phyloP scores from a whole-genome alignment of 805 yeast genomes.

The Pichia californica region DNA sequence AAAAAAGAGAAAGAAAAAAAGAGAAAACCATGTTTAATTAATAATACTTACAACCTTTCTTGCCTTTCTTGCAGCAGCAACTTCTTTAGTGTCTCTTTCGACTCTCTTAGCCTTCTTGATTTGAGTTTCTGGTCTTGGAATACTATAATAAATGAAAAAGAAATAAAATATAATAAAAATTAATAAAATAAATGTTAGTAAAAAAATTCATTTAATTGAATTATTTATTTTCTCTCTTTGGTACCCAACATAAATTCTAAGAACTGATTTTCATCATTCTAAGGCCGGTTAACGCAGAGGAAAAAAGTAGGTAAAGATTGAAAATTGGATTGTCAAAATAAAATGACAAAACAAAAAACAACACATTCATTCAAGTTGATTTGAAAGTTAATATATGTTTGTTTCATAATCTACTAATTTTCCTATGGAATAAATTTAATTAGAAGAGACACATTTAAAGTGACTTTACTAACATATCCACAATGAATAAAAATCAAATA shows the following conservation, averaged over 20 bases:
- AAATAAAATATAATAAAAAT: not conserved
- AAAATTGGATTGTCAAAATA: constrained; percentile 6
- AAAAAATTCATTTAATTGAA: too few relatives aligned
- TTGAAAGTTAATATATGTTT: not conserved
- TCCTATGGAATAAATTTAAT: constrained; percentile 31
- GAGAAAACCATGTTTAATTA: not conserved
- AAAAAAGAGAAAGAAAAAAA: not conserved
- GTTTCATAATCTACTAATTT: constrained; percentile 15
- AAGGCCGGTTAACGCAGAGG: constrained; percentile 27
- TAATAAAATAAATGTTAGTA: not conserved
- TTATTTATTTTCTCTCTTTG: constrained; percentile 9
- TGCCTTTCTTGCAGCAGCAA: constrained; percentile 73
- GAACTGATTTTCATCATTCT: constrained; percentile 31
- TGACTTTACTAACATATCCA: constrained; percentile 4
- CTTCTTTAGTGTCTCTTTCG: constrained; percentile 69
- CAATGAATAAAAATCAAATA: constrained; percentile 10
- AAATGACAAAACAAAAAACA: constrained; percentile 6
- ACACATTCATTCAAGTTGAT: too few relatives aligned
- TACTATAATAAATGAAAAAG: constrained; percentile 27
- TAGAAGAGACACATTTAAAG: not conserved
- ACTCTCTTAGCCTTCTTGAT: constrained; percentile 76
- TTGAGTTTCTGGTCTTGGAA: constrained; percentile 74
- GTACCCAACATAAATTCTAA: constrained; percentile 15
- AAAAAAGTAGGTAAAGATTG: constrained; percentile 21
- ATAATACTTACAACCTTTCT: constrained; percentile 70